Evolutionary conservation across 169 alveolate genomes (phyloP), one percentile per base, ranked within the genome.

Genomic region (Cyclospora cayetanensis): DNA sequence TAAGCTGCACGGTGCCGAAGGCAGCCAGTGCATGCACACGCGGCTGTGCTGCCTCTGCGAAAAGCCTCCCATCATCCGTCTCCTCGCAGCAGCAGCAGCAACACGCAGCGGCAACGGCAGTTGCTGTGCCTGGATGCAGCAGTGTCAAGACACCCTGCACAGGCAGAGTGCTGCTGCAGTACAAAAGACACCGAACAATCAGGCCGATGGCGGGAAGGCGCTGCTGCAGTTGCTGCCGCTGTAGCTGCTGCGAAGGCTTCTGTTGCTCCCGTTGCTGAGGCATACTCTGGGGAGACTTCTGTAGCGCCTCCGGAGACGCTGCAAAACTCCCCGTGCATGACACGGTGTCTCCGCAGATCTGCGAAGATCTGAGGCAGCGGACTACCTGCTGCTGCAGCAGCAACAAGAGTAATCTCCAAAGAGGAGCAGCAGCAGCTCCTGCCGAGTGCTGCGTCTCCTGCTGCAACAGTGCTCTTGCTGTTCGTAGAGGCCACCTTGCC

Each of bases 81-180:
- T 63, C 42, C 39, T 31, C 46, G 87, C 66, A 27, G 87, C 84
- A 37, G 87, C 87, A 43, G 68, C 37, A 27, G 87, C 87, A 42
- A 68, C 87, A 76, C 4, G 86, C 86, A 22, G 86, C 65, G 9
- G 66, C 86, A 46, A 76, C 66, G 11, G 66, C 27, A 42, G 86
- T 76, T 42, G 86, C 86, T 42, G 86, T 76, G 86, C 66, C 43
- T 52, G 22, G 87, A 65, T 42, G 70, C 68, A 76, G 87, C 25
- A 76, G 68, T 42, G 46, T 4, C 68, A 76, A 68, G 46, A 42
- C 37, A 15, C 66, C 68, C 2, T 76, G 87, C 1, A 46, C 43
- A 0, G 87, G 68, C 68, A 76, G 42, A n/a, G 87, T 43, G 68
- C 66, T 76, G 87, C 43, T 42, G 68, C 87, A 76, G 87, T 76